Evolutionary conservation across 345 rosid species (phyloP).

Genomic region (Citrus trifoliata): DNA sequence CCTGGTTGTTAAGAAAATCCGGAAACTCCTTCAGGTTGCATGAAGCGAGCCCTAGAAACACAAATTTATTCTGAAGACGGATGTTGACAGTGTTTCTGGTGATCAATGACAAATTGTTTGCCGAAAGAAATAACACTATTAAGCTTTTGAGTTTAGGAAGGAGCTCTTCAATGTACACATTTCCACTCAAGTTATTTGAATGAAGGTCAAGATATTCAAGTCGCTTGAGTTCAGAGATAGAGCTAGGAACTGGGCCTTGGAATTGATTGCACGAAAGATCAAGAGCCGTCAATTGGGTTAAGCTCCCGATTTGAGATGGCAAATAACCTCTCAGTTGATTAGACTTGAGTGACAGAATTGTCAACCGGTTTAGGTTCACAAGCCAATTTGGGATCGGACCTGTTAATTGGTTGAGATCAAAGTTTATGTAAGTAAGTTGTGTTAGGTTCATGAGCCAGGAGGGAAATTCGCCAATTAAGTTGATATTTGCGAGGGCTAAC

Average conservation of each 20-base stretch:
- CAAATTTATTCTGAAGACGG: background rate
- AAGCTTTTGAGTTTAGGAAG: background rate
- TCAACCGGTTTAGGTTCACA: background rate
- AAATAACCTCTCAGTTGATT: background rate
- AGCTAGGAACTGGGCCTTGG: background rate
- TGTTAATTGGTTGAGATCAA: slow-evolving; percentile 6
- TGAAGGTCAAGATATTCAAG: background rate
- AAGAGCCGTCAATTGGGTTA: background rate
- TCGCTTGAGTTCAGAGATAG: background rate
- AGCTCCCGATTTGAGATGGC: background rate
- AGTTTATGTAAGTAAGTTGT: background rate
- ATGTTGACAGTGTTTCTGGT: background rate
- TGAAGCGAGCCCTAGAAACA: background rate
- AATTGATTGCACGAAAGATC: background rate
- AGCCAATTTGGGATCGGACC: slow-evolving; percentile 16
- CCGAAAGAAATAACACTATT: background rate
- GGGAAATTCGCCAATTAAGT: slow-evolving; percentile 4
- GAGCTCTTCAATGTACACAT: slow-evolving; percentile 6
- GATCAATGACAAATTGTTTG: slow-evolving; percentile 4
- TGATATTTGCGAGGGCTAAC: background rate
- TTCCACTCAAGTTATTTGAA: slow-evolving; percentile 16
- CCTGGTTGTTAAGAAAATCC: background rate
- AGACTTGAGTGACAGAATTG: background rate
- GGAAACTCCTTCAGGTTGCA: background rate
- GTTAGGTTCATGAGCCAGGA: slow-evolving; percentile 1